Base-by-base conservation (phyloP, 129 eudicot genomes). In the Scalesia atractyloides region DNA sequence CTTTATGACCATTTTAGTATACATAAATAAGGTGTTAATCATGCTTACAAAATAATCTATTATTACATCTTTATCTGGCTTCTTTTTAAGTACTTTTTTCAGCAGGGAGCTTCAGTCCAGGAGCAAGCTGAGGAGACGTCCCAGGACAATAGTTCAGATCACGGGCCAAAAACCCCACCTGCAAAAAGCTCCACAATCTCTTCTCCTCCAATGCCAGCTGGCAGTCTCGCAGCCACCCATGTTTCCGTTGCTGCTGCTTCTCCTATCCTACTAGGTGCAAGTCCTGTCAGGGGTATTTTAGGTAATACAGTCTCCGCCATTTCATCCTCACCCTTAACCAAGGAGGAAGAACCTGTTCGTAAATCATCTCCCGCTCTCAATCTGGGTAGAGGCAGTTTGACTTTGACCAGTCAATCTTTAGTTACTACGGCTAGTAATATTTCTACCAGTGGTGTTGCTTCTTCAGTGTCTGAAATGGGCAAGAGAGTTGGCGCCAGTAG, bases 321-420 rank as follows among this genome's bases (percentile, higher is more conserved):
- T 17, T 76, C 85, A 62, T 82, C 91, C 46, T 75, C 99, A 57
- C 87, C 95, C 11, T 19, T 78, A 56, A 78, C 67, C 64, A 80
- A 87, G 65, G 99, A 91, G 70, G 99, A 90, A 77, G 99, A 95
- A 0, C 93, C 99, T 78, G 86, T 75, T 66, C 89, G 77, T 16
- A 95, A 85, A 79, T 75, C 96, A 68, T 83, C 96, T 70, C 91
- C 94, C 5, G 89, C 96, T 50, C 83, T 86, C 14, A 69, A 87
- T 70, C 72, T 85, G 77, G 84, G 90, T 64, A 83, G 94, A 73
- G 85, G 87, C 72, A 70, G 84, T 59, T 68, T 94, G 34, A 30
- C 34, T 30, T 30, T 30, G 66, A 56, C 93, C 66, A 82, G 72
- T 73, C 97, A 78, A 74, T 60, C 88, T 18, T 64, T 88, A n/a